These are phyloP conservation scores for Metrosideros polymorpha DNA, from an alignment of 441 rosid genomes.

Conservation along the genomic window DNA sequence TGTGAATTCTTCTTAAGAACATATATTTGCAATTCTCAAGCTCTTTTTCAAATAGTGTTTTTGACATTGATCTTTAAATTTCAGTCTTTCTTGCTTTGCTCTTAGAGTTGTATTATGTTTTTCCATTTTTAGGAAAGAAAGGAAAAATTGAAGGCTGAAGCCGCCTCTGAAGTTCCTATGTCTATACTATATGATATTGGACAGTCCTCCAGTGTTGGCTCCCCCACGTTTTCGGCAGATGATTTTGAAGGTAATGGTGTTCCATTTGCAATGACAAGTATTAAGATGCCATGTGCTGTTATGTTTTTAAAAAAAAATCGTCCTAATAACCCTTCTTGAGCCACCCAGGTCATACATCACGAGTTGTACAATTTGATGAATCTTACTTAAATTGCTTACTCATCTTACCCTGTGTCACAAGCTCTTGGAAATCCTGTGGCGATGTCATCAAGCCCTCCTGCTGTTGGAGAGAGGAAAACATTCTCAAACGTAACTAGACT, in stretches of 20 bases:
- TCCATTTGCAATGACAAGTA: neutral
- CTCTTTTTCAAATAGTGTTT: neutral
- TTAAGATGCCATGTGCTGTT: neutral
- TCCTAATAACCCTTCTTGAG: neutral
- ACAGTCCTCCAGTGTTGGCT: conserved; percentile 20
- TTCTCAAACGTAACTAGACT: conserved; percentile 85
- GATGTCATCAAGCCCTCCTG: conserved; percentile 63
- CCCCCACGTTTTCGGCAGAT: conserved; percentile 65
- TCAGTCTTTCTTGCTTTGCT: neutral
- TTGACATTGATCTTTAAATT: neutral
- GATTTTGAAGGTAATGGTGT: conserved; percentile 74
- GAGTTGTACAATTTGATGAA: neutral
- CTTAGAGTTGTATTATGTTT: conserved; percentile 12
- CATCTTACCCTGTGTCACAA: conserved; percentile 3
- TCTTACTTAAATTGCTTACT: neutral
- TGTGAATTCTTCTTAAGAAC: neutral
- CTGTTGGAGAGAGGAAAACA: conserved; percentile 51
- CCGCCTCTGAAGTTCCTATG: conserved; percentile 32
- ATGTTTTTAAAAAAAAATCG: neutral
- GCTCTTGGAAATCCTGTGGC: conserved; percentile 58
- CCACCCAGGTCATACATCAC: neutral
- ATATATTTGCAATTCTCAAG: neutral
- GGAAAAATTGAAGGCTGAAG: conserved; percentile 76
- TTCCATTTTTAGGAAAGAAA: conserved; percentile 47
- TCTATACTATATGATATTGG: conserved; percentile 33